Conservation (phyloP, 768 basidiomycete genomes). For the Hydnomerulius pinastri region DNA sequence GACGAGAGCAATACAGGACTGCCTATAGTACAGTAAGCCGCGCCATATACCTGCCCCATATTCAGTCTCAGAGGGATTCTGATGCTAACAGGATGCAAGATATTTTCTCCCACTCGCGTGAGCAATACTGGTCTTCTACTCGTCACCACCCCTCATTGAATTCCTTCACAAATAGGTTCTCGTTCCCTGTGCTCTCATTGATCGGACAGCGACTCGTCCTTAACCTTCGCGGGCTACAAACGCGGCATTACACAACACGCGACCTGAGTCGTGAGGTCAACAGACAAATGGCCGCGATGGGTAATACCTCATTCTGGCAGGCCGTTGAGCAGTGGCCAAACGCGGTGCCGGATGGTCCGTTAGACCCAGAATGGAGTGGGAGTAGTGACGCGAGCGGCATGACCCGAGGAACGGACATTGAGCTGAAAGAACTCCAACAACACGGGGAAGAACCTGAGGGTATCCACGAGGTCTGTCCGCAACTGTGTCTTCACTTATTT, state of each 20-base stretch:
- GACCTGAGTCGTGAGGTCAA: slow-evolving; percentile 22
- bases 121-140: no score
- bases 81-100: no score
- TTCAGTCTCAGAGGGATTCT: no score
- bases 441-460: neutral
- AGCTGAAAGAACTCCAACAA: neutral
- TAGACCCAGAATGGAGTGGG: neutral
- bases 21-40: no score
- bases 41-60: no score
- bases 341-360: neutral
- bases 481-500: neutral
- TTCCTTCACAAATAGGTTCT: neutral
- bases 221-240: slow-evolving; percentile 17
- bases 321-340: neutral
- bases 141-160: neutral
- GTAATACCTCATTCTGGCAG: neutral
- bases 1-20: no score
- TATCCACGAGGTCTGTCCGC: neutral
- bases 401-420: neutral
- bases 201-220: slow-evolving; percentile 26
- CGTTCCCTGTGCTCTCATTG: no score
- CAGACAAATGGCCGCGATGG: slow-evolving; percentile 15
- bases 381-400: neutral
- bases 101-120: no score
- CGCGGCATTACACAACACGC: slow-evolving; percentile 1